Conservation (phyloP, 352 stramenopile genomes). For the Phytophthora cactorum region DNA sequence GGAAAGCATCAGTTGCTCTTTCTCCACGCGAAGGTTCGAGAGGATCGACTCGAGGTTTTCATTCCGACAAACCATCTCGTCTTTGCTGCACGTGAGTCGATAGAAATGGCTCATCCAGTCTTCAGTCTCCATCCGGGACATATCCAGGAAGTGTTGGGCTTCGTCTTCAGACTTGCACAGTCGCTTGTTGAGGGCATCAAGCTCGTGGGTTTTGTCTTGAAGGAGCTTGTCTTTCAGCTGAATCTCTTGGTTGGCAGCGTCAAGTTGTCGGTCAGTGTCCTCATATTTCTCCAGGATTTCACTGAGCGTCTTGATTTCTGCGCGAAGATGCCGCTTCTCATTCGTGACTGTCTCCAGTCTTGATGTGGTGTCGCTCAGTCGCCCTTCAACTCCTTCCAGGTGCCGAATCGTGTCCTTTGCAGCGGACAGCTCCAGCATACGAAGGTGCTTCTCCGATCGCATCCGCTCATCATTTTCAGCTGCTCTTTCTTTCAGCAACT, state of each 20-base stretch:
- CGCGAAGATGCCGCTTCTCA: conserved; percentile 28
- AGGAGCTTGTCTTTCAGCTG: conserved; percentile 14
- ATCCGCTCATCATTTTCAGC: conserved; percentile 56
- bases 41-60: conserved; percentile 9
- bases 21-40: conserved; percentile 20
- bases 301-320: conserved; percentile 14
- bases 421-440: conserved; percentile 51
- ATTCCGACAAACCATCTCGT: conserved; percentile 8
- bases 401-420: conserved; percentile 49
- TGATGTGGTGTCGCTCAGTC: conserved; percentile 21
- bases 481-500: conserved; percentile 36
- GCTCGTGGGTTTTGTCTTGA: conserved; percentile 19
- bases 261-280: conserved; percentile 21
- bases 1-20: conserved; percentile 28
- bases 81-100: conserved; percentile 5
- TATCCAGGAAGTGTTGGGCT: conserved; percentile 10
- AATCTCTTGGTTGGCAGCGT: conserved; percentile 23
- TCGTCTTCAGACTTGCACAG: conserved; percentile 17
- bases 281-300: conserved; percentile 18
- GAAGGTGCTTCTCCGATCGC: conserved; percentile 49
- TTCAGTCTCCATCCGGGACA: conserved; percentile 24
- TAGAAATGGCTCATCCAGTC: conserved; percentile 11
- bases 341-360: conserved; percentile 15
- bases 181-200: conserved; percentile 6
- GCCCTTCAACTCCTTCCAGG: conserved; percentile 47